These are phyloP conservation scores for Pseudocercospora fuligena DNA, from an alignment of 2,329 filamentous ascomycete species.

Conservation along the genomic window DNA sequence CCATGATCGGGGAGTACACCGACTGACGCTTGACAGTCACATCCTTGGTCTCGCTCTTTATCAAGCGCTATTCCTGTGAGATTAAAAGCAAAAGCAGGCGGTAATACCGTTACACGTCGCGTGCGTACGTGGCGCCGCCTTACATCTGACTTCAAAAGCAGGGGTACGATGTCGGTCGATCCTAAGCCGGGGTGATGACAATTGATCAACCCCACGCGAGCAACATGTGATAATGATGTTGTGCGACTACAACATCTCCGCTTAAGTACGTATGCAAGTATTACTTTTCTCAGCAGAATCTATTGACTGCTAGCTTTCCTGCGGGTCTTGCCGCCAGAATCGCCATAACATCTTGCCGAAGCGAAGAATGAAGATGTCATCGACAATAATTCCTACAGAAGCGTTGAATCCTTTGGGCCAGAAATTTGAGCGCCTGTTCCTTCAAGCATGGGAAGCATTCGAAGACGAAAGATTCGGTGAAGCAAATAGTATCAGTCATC, in stretches of 20 bases:
- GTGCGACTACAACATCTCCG: conserved; percentile 2
- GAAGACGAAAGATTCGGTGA: conserved; percentile 20
- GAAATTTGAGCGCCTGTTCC: conserved; percentile 22
- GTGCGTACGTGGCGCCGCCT: conserved; percentile 4
- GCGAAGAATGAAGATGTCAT: background rate
- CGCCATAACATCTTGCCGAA: background rate
- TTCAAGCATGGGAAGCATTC: conserved; percentile 23
- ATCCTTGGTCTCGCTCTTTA: background rate
- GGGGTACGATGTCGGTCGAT: conserved; percentile 1
- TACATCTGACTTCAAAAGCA: background rate
- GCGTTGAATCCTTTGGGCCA: conserved; percentile 24
- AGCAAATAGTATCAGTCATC: conserved; percentile 17
- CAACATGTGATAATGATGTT: background rate
- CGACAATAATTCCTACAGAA: conserved; percentile 19
- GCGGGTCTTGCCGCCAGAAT: background rate
- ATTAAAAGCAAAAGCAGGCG: conserved; percentile 4
- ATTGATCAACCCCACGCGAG: conserved; percentile 2
- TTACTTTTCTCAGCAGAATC: background rate
- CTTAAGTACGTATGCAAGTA: background rate
- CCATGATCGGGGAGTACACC: background rate
- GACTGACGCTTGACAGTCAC: background rate
- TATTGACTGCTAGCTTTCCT: background rate
- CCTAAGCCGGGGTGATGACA: conserved; percentile 1
- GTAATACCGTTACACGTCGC: background rate
- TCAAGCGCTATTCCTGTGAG: conserved; percentile 1